Conservation (phyloP, 305 asterid genomes). For the Plantago lanceolata region DNA sequence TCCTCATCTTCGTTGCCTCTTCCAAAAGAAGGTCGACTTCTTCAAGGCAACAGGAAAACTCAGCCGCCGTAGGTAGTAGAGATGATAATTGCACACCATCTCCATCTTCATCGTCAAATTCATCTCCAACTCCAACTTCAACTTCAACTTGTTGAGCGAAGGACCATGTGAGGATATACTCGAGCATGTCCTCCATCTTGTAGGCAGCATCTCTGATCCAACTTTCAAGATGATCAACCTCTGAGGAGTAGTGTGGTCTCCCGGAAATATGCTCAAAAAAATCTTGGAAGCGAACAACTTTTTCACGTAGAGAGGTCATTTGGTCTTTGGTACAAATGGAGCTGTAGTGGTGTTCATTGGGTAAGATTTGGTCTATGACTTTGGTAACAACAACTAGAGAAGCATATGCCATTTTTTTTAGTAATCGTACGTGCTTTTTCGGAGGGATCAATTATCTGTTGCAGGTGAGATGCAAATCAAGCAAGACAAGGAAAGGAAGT, state of each 20-base stretch:
- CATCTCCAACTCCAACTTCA: background rate
- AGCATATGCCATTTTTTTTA: background rate
- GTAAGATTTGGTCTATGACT: background rate
- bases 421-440: too few relatives aligned
- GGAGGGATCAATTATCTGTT: too few relatives aligned
- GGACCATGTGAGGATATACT: background rate
- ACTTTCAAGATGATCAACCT: background rate
- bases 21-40: background rate
- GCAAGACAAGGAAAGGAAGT: too few relatives aligned
- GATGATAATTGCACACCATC: too few relatives aligned
- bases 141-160: background rate
- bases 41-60: background rate
- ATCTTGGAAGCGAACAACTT: background rate
- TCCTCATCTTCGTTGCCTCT: slow-evolving; percentile 1
- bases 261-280: background rate
- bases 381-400: background rate
- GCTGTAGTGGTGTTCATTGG: background rate
- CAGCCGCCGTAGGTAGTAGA: background rate
- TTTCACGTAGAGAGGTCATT: slow-evolving; percentile 2
- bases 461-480: too few relatives aligned
- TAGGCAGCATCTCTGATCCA: background rate
- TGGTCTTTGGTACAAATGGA: background rate
- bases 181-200: background rate
- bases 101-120: too few relatives aligned
- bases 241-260: background rate